Percentiles rank a stretch among this genome's conserved stretches.
Conservation (phyloP, 768 basidiomycete genomes). For the Hygrophoropsis aurantiaca region DNA sequence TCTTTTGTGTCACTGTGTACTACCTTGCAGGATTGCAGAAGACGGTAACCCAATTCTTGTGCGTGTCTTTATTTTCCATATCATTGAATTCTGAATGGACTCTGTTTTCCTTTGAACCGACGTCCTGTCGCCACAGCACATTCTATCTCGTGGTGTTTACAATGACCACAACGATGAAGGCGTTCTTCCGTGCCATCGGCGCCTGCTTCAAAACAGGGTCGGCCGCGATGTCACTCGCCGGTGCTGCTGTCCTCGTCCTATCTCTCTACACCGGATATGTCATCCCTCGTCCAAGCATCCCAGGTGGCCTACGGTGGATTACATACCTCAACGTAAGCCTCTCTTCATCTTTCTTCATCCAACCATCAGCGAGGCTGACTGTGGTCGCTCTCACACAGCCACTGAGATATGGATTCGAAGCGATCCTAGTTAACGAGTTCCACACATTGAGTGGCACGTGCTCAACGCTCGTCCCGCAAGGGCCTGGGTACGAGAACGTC, state of each 20-base stretch:
- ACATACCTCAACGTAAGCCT: constrained; percentile 55
- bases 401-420: constrained; percentile 71
- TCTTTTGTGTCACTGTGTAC: constrained; percentile 46
- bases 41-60: constrained; percentile 66
- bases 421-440: constrained; percentile 81
- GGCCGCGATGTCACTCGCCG: constrained; percentile 61
- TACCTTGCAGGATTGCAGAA: constrained; percentile 60
- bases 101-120: constrained; percentile 10
- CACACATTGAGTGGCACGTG: constrained; percentile 63
- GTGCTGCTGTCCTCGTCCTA: constrained; percentile 51
- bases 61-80: constrained; percentile 29
- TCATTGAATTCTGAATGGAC: not conserved
- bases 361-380: too few species aligned
- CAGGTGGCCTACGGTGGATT: constrained; percentile 69
- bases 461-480: constrained; percentile 57
- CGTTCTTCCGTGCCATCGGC: constrained; percentile 70
- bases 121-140: constrained; percentile 43
- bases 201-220: constrained; percentile 59
- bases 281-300: constrained; percentile 63
- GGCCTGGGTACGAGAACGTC: constrained; percentile 59
- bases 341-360: constrained; percentile 19
- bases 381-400: constrained; percentile 39
- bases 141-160: constrained; percentile 59
- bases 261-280: constrained; percentile 58
- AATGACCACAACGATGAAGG: constrained; percentile 67